These are phyloP conservation scores for Stevia rebaudiana DNA, from an alignment of 140 eudicot species.

Conservation along the genomic window DNA sequence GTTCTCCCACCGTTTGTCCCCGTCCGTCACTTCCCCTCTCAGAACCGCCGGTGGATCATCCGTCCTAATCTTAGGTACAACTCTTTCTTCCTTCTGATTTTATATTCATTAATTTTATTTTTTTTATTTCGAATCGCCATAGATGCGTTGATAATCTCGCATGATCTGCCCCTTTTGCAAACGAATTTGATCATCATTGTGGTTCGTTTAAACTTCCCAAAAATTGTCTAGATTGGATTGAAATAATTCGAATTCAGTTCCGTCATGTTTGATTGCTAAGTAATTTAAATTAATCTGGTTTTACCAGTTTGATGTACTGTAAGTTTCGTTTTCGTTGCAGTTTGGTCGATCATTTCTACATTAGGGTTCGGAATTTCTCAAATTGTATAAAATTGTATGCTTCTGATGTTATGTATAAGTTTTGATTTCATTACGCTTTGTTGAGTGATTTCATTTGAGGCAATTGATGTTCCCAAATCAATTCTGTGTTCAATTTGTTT, in stretches of 20 bases:
- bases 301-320: not conserved
- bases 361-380: not conserved
- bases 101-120: not conserved
- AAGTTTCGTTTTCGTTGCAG: not conserved
- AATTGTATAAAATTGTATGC: not conserved
- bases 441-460: not conserved
- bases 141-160: not conserved
- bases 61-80: slow-evolving; percentile 26
- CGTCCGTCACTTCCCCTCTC: slow-evolving; percentile 1
- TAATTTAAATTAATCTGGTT: not conserved
- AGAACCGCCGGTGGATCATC: slow-evolving; percentile 22
- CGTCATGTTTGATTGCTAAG: slow-evolving; percentile 15
- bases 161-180: slow-evolving; percentile 7
- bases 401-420: not conserved
- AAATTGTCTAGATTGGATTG: not conserved
- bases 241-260: not conserved
- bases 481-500: not conserved
- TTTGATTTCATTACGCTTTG: slow-evolving; percentile 2
- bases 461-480: slow-evolving; percentile 4
- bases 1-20: slow-evolving; percentile 21
- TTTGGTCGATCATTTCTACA: not conserved
- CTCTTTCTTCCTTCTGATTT: not conserved
- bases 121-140: not conserved
- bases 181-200: slow-evolving; percentile 8
- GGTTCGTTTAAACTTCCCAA: not conserved